Base-by-base conservation (phyloP, 164 flowering plant species). In the Sextonia rubra region DNA sequence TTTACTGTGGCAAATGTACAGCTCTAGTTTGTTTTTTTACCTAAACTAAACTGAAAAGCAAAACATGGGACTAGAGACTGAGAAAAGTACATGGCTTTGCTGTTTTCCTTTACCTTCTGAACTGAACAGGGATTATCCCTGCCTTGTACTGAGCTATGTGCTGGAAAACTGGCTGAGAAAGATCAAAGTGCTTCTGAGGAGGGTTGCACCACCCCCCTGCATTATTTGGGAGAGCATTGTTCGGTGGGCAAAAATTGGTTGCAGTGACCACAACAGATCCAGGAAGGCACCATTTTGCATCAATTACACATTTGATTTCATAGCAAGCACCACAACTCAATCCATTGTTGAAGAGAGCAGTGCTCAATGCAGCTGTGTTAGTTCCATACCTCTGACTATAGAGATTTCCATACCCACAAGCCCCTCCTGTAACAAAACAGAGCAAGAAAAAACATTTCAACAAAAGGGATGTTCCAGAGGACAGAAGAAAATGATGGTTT, bases 361-460 rank as follows among this genome's bases (percentile, higher is more conserved):
- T 87, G 79, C 95, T 90, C 66, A 89, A 72, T 66, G 95, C 93
- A 52, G 93, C 89, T 11, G 96, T 90, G 65, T 83, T 83, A 0
- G 85, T 86, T 23, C 96, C 96, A 70, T 91, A 91, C 0, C 96
- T 93, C 29, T 80, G 87, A 77, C 92, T 87, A 74, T 89, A 89
- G 32, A 89, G 77, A 72, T 91, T 91, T n/a, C 96, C 96, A 79
- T 88, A 90, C 15, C 94, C 94, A 82, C 94, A 90, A 58, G 94
- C 94, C 62, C 94, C 94, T 52, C 94, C 94, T 90, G 62, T 29
- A 71, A 47, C 22, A 30, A 30, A 9, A 18, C 49, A 66, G 29
- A 64, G 17, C 32, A 64, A 23, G 23, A 64, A 27, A 6, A 64
- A 18, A n/a, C 18, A 2, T 58, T 20, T 18, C 12, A 58, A 20